Conservation (phyloP, 257 asterid genomes). For the Nyctanthes arbortristis region DNA sequence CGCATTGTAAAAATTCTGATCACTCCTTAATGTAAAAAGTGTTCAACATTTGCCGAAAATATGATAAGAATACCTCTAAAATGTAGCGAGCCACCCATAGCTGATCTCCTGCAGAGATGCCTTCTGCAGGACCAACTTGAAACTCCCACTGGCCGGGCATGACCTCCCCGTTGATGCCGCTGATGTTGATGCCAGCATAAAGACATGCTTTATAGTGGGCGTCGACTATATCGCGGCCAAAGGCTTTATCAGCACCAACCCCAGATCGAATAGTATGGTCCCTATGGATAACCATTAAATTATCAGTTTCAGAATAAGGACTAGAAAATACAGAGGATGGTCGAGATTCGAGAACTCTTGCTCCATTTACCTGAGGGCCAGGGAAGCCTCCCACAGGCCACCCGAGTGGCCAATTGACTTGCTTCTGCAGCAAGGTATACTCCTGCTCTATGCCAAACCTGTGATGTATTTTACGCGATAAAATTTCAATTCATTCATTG, state of each 20-base stretch:
- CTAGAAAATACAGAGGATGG: constrained; percentile 1
- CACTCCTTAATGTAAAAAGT: too few relatives aligned
- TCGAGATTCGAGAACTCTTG: background rate
- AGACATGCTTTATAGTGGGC: constrained; percentile 53
- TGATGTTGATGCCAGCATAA: constrained; percentile 49
- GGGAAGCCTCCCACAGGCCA: constrained; percentile 69
- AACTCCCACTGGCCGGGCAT: constrained; percentile 60
- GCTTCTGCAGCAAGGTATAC: constrained; percentile 54
- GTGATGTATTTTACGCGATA: background rate
- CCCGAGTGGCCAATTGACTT: constrained; percentile 58
- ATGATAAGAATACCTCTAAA: constrained; percentile 28
- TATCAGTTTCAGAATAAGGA: too few relatives aligned
- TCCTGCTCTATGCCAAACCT: constrained; percentile 72
- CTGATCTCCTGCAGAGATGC: constrained; percentile 45
- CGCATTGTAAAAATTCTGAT: too few relatives aligned
- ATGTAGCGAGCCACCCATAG: constrained; percentile 49
- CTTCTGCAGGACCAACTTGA: constrained; percentile 45
- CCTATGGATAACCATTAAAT: too few relatives aligned
- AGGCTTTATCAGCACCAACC: constrained; percentile 47
- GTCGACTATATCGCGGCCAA: constrained; percentile 51
- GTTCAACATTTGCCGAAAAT: background rate
- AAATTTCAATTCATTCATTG: too few relatives aligned
- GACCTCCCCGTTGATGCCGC: constrained; percentile 54
- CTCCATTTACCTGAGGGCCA: constrained; percentile 52
- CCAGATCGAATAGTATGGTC: constrained; percentile 56